Percentiles rank a stretch among this genome's conserved stretches.
Conservation (phyloP, 2,329 filamentous ascomycete genomes). For the Trichophyton equinum region DNA sequence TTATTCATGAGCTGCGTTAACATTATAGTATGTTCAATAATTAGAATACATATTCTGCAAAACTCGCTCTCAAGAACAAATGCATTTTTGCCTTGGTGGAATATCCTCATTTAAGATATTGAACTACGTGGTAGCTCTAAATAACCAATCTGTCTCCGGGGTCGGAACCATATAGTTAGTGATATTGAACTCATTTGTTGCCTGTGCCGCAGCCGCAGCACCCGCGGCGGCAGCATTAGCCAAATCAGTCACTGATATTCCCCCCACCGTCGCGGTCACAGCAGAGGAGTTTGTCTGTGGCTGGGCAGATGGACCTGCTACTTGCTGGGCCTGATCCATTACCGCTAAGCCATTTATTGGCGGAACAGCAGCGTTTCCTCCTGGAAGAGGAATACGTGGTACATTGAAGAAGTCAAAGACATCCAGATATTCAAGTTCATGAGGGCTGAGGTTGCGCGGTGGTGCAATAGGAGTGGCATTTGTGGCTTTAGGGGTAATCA, state of each 20-base stretch:
- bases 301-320: background rate
- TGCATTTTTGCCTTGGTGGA: background rate
- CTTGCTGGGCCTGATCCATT: background rate
- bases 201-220: background rate
- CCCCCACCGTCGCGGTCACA: background rate
- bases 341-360: background rate
- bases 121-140: constrained; percentile 13
- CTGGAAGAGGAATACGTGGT: constrained; percentile 50
- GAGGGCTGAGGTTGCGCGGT: constrained; percentile 56
- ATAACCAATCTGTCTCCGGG: constrained; percentile 36
- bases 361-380: background rate
- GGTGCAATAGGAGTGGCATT: constrained; percentile 14
- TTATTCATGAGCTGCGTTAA: background rate
- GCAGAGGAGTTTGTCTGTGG: background rate
- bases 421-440: constrained; percentile 81
- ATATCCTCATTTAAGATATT: background rate
- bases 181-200: constrained; percentile 30
- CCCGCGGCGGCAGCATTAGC: background rate
- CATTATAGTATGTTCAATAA: background rate
- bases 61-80: background rate
- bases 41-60: background rate
- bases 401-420: constrained; percentile 95
- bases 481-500: constrained; percentile 9
- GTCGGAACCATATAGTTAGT: constrained; percentile 36
- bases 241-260: background rate